Evolutionary conservation across 306 rosid species (phyloP), one percentile per base, ranked within the genome.

Genomic region (Ziziphus jujuba): DNA sequence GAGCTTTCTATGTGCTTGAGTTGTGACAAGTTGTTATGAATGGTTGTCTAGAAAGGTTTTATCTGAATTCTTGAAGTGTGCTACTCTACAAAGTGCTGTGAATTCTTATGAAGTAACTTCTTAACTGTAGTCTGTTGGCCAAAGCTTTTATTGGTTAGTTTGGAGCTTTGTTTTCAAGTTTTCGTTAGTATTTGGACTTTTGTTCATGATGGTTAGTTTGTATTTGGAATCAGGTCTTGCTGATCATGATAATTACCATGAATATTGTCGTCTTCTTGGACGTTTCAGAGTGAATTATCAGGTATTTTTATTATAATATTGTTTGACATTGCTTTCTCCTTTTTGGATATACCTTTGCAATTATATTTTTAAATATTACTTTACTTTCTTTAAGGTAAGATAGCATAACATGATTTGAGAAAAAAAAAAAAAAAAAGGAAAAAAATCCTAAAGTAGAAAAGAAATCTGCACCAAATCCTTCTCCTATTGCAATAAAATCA

Each of bases 241-340:
- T 19, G 99, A 93, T 87, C 99, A 93, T 77, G 93, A 88, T 79
- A 93, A 93, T 81, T 93, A 93, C 87, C 99, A 93, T 83, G 99
- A 93, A 70, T 93, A 86, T 75, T 93, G 99, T 58, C 97, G 97
- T 64, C 99, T 93, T 83, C 95, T 93, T 73, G 99, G 96, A 51
- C 97, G 99, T 60, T 90, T 93, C 82, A 81, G 96, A 76, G 96
- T 90, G 79, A 93, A 93, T 72, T 93, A 90, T 81, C 99, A 93
- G 97, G 99, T 93, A 77, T 40, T 3, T 8, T 44, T 75, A 43
- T 21, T 35, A 59, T 15, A 7, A 54, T 40, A 15, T 34, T 35
- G 24, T 62, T 75, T 40, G 59, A 31, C 34, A 47, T 69, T 47
- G 13, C 62, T 63, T 72, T 76, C 45, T 57, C 49, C 55, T 56